These are phyloP conservation scores for Trichaptum fuscoviolaceum DNA, from an alignment of 768 basidiomycete genomes.

Conservation along the genomic window DNA sequence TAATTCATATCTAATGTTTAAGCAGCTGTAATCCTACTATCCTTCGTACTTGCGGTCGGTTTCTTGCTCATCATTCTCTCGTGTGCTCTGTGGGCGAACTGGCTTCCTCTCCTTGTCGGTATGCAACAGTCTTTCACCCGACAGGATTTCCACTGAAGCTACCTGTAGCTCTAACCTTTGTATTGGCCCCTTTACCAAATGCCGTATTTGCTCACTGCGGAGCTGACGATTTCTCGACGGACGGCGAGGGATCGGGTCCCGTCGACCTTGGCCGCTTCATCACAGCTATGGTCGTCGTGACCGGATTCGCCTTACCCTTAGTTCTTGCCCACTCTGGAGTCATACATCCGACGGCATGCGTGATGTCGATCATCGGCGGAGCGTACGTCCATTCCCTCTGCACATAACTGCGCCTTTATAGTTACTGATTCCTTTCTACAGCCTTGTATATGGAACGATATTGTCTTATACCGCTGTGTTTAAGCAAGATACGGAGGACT, in stretches of 20 bases:
- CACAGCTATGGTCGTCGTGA: constrained; percentile 84
- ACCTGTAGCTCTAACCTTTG: constrained; percentile 79
- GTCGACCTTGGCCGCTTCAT: constrained; percentile 93
- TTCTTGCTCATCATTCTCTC: constrained; percentile 97
- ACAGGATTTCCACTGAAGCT: constrained; percentile 3
- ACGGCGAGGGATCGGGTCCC: constrained; percentile 64
- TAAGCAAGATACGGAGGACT: constrained; percentile 72
- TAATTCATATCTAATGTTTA: constrained; percentile 3
- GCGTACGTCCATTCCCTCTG: constrained; percentile 45
- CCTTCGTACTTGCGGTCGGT: constrained; percentile 96
- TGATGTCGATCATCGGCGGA: constrained; percentile 94
- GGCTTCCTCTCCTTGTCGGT: constrained; percentile 97
- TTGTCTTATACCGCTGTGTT: constrained; percentile 82
- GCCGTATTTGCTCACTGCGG: constrained; percentile 92
- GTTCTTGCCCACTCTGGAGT: constrained; percentile 89
- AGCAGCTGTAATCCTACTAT: constrained; percentile 90
- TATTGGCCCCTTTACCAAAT: constrained; percentile 93
- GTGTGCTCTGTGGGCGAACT: constrained; percentile 93
- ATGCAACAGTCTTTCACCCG: constrained; percentile 25
- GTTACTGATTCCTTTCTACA: constrained; percentile 20
- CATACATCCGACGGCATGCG: constrained; percentile 77
- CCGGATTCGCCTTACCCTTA: constrained; percentile 89
- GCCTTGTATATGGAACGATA: constrained; percentile 88
- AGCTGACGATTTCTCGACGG: constrained; percentile 79
- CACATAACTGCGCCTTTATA: constrained; percentile 2